Evolutionary conservation across 2,329 filamentous ascomycete species (phyloP).

Genomic region (Aspergillus sp.): DNA sequence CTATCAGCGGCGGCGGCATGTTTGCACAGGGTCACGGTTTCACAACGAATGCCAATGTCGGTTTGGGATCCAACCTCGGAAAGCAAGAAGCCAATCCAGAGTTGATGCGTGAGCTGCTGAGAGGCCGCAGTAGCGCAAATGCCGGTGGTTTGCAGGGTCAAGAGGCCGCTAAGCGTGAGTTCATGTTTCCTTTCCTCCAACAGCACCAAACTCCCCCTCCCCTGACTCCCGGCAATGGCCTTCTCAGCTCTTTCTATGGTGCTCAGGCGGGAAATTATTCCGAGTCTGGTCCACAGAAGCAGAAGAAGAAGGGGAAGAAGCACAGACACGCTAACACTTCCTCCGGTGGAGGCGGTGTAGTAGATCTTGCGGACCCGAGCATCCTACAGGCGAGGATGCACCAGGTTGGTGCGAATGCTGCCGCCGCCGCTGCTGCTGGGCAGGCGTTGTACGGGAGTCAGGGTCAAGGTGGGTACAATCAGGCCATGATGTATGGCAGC

Average conservation of each 20-base stretch:
- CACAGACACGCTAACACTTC: slow-evolving; percentile 99
- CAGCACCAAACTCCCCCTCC: slow-evolving; percentile 84
- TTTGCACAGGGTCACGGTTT: slow-evolving; percentile 89
- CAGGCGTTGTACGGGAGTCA: slow-evolving; percentile 90
- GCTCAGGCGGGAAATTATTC: slow-evolving; percentile 81
- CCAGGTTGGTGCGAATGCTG: slow-evolving; percentile 73
- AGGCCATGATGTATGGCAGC: slow-evolving; percentile 75
- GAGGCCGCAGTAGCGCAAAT: slow-evolving; percentile 62
- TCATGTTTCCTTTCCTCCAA: slow-evolving; percentile 88
- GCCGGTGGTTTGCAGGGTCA: slow-evolving; percentile 70
- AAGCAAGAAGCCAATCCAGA: slow-evolving; percentile 75
- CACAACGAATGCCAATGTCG: slow-evolving; percentile 61
- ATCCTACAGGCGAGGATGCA: slow-evolving; percentile 98
- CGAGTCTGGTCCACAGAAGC: slow-evolving; percentile 86
- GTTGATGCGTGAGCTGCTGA: slow-evolving; percentile 78
- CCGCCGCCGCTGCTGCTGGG: slow-evolving; percentile 62
- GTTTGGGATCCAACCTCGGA: slow-evolving; percentile 62
- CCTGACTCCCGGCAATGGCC: slow-evolving; percentile 89
- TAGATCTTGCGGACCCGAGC: slow-evolving; percentile 99
- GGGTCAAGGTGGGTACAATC: slow-evolving; percentile 87
- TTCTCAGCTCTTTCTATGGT: slow-evolving; percentile 90
- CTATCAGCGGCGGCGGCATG: slow-evolving; percentile 75
- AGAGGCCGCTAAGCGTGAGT: slow-evolving; percentile 97
- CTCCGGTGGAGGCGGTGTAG: slow-evolving; percentile 99
- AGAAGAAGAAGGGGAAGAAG: slow-evolving; percentile 99